Conservation (phyloP, 495 filamentous ascomycete genomes). For the Aspergillus ostianus region DNA sequence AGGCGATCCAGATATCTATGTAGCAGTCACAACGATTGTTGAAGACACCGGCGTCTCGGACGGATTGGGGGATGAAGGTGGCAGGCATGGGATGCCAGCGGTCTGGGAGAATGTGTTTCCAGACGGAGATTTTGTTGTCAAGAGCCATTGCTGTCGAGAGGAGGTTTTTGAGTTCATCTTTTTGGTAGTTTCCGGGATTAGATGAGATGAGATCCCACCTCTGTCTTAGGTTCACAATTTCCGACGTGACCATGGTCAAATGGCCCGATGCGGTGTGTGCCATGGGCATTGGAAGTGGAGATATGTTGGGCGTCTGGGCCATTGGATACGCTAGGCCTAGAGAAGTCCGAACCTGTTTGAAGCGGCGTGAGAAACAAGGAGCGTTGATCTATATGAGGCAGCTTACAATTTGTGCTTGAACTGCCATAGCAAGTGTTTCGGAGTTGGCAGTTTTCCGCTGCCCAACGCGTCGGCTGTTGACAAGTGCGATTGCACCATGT, state of each 20-base stretch:
- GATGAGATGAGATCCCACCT: constrained; percentile 23
- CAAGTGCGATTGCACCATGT: constrained; percentile 34
- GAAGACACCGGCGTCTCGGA: constrained; percentile 40
- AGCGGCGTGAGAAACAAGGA: not conserved
- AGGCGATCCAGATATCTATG: constrained; percentile 55
- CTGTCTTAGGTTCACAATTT: constrained; percentile 29
- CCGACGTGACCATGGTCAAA: constrained; percentile 24
- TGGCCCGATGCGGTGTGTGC: constrained; percentile 21
- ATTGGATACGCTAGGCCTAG: constrained; percentile 22
- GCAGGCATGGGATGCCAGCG: constrained; percentile 34
- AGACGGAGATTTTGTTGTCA: constrained; percentile 28
- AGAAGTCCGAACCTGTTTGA: constrained; percentile 28
- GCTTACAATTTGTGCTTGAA: constrained; percentile 37
- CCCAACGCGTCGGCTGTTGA: constrained; percentile 26
- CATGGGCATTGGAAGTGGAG: constrained; percentile 24
- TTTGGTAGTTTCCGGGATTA: not conserved
- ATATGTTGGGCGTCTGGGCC: constrained; percentile 28
- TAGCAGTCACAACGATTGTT: constrained; percentile 59
- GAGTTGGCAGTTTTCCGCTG: constrained; percentile 16
- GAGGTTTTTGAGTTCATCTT: constrained; percentile 17
- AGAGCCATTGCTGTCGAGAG: constrained; percentile 27
- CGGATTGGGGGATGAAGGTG: constrained; percentile 32
- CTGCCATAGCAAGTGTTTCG: constrained; percentile 22
- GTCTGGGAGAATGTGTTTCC: constrained; percentile 28
- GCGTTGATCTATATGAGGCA: not conserved